phyloP scores from a whole-genome alignment of 495 filamentous ascomycete genomes.

The Neurospora sp. region DNA sequence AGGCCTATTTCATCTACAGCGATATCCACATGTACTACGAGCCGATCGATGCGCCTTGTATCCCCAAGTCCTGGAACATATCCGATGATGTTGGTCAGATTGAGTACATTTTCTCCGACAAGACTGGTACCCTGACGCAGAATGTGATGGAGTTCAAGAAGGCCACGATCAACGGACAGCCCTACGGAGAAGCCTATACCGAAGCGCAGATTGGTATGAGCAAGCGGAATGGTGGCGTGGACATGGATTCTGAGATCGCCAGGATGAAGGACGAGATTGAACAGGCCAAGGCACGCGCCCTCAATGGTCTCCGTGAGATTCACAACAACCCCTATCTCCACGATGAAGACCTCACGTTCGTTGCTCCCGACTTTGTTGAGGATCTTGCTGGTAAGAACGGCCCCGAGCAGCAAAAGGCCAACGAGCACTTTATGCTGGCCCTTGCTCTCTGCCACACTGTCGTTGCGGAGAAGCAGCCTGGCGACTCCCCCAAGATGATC shows the following conservation, averaged over 20 bases:
- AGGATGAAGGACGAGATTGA: slow-evolving; percentile 72
- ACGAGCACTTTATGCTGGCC: slow-evolving; percentile 87
- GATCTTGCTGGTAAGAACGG: slow-evolving; percentile 72
- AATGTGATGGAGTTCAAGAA: slow-evolving; percentile 99
- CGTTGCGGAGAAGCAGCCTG: slow-evolving; percentile 80
- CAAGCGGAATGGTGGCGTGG: slow-evolving; percentile 65
- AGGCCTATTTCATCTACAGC: slow-evolving; percentile 97
- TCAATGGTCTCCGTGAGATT: slow-evolving; percentile 60
- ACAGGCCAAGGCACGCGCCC: slow-evolving; percentile 58
- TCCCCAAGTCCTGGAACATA: slow-evolving; percentile 98
- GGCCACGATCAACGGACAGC: slow-evolving; percentile 81
- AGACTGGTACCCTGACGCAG: slow-evolving; percentile 95
- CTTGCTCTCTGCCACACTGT: slow-evolving; percentile 94
- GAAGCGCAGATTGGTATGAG: slow-evolving; percentile 95
- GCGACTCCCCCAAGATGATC: slow-evolving; percentile 79
- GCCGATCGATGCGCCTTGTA: slow-evolving; percentile 82
- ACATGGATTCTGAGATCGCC: slow-evolving; percentile 71
- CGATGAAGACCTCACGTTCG: slow-evolving; percentile 82
- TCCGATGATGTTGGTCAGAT: slow-evolving; percentile 98
- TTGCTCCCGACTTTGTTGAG: slow-evolving; percentile 77
- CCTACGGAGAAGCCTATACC: slow-evolving; percentile 96
- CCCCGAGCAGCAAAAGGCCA: slow-evolving; percentile 63
- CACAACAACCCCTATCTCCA: slow-evolving; percentile 87
- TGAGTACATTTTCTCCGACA: slow-evolving; percentile 99
- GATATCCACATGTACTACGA: slow-evolving; percentile 96